phyloP scores from a whole-genome alignment of 352 stramenopile genomes.

The Pythium monospermum region DNA sequence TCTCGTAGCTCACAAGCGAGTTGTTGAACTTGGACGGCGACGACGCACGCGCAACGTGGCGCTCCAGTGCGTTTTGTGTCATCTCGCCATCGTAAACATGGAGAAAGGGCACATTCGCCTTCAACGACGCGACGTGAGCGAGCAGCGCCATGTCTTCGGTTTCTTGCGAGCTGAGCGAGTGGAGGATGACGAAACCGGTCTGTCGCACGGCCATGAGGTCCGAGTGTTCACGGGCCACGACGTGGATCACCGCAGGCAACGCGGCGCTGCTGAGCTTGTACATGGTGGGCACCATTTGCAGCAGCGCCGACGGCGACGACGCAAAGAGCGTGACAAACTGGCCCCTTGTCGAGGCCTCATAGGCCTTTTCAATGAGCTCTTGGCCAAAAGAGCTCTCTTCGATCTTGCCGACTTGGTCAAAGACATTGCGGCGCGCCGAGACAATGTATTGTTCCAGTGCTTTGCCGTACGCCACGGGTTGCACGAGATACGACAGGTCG shows the following conservation, averaged over 20 bases:
- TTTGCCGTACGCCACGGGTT: constrained; percentile 53
- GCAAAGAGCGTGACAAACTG: constrained; percentile 90
- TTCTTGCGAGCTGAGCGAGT: constrained; percentile 82
- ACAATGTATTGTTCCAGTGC: constrained; percentile 70
- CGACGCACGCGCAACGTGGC: constrained; percentile 29
- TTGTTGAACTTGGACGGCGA: constrained; percentile 54
- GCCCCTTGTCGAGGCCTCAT: constrained; percentile 55
- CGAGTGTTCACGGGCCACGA: constrained; percentile 87
- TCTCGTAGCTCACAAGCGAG: constrained; percentile 65
- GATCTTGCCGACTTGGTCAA: constrained; percentile 72
- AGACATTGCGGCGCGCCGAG: constrained; percentile 67
- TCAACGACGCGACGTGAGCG: constrained; percentile 87
- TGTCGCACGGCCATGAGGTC: constrained; percentile 91
- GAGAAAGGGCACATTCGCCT: constrained; percentile 87
- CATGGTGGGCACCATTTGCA: constrained; percentile 92
- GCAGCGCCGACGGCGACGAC: constrained; percentile 74
- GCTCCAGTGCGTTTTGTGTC: constrained; percentile 77
- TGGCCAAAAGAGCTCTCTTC: constrained; percentile 37
- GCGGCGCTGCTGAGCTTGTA: constrained; percentile 91
- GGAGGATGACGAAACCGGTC: constrained; percentile 88
- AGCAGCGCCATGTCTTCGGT: constrained; percentile 91
- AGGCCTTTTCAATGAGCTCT: constrained; percentile 61
- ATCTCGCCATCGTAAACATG: constrained; percentile 94
- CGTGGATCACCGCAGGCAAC: constrained; percentile 85
- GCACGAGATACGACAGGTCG: constrained; percentile 69